A percentile compares a stretch with the other conserved stretches of the same genome.
Evolutionary conservation across 139 green algal species (phyloP).

Genomic region (Monoraphidium neglectum): DNA sequence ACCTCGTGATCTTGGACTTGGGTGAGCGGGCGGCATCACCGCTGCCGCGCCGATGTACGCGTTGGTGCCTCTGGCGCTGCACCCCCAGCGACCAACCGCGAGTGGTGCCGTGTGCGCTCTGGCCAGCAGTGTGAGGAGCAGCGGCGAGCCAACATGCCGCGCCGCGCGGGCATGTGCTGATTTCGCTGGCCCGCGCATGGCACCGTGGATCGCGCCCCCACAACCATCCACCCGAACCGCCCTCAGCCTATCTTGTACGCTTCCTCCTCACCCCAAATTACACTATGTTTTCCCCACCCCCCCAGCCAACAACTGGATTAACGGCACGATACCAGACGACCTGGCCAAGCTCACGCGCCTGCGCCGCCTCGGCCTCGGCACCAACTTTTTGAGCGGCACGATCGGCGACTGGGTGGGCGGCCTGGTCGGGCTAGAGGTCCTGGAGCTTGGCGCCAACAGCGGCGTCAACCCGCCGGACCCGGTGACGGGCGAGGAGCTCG

Average conservation of each 20-base stretch:
- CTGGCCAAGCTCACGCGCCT: constrained; percentile 24
- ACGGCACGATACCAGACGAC: constrained; percentile 4
- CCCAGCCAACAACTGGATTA: constrained; percentile 43
- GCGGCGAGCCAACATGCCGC: background rate
- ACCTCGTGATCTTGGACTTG: constrained; percentile 14
- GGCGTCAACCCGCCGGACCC: constrained; percentile 7
- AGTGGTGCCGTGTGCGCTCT: background rate
- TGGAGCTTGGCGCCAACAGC: constrained; percentile 14
- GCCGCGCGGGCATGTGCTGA: background rate
- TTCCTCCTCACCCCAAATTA: background rate
- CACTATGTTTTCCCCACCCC: background rate
- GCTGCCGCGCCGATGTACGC: too few species aligned
- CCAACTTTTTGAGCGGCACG: constrained; percentile 34
- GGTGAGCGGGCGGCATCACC: background rate
- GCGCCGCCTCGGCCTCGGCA: background rate
- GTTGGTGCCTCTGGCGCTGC: too few species aligned
- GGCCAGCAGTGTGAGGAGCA: background rate
- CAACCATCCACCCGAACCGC: too few species aligned
- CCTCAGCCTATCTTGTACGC: background rate
- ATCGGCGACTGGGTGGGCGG: constrained; percentile 10
- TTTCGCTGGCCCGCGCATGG: background rate
- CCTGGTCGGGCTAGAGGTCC: background rate
- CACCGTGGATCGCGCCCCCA: background rate
- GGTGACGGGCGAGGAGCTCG: background rate
- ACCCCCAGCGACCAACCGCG: too few species aligned